These are phyloP conservation scores for Solanum microdontum DNA, from an alignment of 257 asterid genomes.

Conservation along the genomic window DNA sequence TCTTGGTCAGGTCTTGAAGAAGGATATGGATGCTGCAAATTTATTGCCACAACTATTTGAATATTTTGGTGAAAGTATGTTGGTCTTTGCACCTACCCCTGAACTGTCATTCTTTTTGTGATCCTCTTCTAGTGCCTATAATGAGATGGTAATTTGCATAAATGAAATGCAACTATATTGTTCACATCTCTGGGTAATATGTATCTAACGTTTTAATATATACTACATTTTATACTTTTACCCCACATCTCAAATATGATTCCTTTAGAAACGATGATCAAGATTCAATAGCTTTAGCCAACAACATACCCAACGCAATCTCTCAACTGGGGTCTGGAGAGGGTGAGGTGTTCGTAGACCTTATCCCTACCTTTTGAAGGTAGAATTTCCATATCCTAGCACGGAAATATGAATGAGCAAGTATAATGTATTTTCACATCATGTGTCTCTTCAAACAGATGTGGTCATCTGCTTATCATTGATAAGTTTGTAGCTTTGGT, in stretches of 20 bases:
- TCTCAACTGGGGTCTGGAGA: fast-evolving
- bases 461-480: not conserved
- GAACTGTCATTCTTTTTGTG: slow-evolving; percentile 52
- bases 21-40: slow-evolving; percentile 30
- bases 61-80: slow-evolving; percentile 75
- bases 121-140: not conserved
- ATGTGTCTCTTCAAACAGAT: not conserved
- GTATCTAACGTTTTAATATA: not conserved
- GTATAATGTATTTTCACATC: not conserved
- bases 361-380: not conserved
- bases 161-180: not conserved
- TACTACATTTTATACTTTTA: not conserved
- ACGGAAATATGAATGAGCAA: not conserved
- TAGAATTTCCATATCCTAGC: not conserved
- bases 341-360: not conserved
- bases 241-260: not conserved
- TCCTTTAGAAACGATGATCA: not conserved
- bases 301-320: not conserved
- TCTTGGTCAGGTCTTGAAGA: slow-evolving; percentile 57
- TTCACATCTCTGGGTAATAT: not conserved
- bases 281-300: not conserved
- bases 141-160: not conserved
- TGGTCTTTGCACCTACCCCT: slow-evolving; percentile 57
- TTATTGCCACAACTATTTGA: slow-evolving; percentile 47
- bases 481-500: not conserved